Conservation (phyloP, 352 stramenopile genomes). For the Aphanomyces invadans region DNA sequence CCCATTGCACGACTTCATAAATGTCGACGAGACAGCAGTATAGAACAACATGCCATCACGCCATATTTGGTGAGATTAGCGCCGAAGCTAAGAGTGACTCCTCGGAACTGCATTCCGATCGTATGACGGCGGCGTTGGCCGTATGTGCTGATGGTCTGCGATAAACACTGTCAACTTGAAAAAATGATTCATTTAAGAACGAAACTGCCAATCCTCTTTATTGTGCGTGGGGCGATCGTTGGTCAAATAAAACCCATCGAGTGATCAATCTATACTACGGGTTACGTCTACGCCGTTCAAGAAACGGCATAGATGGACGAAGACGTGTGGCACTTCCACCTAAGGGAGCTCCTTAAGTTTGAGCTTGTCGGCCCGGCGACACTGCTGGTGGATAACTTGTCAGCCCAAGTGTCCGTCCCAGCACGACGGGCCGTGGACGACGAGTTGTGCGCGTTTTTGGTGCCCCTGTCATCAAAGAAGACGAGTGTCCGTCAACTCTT, state of each 20-base stretch:
- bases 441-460: neutral
- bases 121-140: neutral
- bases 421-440: neutral
- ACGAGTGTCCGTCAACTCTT: conserved; percentile 1
- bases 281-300: conserved; percentile 5
- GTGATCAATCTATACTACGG: neutral
- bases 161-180: neutral
- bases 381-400: conserved; percentile 10
- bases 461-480: neutral
- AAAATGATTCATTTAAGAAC: neutral
- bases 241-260: conserved; percentile 1
- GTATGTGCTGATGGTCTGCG: neutral
- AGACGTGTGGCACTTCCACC: neutral
- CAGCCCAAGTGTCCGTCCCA: neutral
- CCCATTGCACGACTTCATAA: neutral
- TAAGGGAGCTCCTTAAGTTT: conserved; percentile 7
- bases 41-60: conserved; percentile 25
- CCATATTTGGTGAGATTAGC: conserved; percentile 16
- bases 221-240: neutral
- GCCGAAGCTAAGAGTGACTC: neutral
- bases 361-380: neutral
- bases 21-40: conserved; percentile 27
- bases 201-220: conserved; percentile 2
- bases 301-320: conserved; percentile 15
- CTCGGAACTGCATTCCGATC: neutral